phyloP scores from a whole-genome alignment of 177 flowering plant genomes.

The Vitis hybrid region DNA sequence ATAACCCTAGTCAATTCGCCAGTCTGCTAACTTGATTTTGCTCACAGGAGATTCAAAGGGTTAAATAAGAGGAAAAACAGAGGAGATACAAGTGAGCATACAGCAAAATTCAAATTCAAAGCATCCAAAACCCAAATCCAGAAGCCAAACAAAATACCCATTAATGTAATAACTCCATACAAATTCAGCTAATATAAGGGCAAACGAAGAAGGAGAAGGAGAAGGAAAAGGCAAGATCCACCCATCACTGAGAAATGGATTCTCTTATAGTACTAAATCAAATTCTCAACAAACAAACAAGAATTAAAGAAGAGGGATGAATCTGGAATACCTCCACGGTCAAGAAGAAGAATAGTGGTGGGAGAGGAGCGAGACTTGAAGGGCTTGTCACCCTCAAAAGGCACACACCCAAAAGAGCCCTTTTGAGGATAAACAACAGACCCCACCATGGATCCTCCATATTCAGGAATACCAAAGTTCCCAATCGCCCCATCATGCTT shows the following conservation, averaged over 20 bases:
- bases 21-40: too few relatives aligned
- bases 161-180: background rate
- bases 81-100: background rate
- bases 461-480: slow-evolving; percentile 82
- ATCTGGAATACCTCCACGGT: slow-evolving; percentile 73
- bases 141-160: background rate
- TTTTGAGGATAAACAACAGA: slow-evolving; percentile 56
- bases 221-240: background rate
- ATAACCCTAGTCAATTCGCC: too few relatives aligned
- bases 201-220: too few relatives aligned
- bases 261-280: background rate
- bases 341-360: slow-evolving; percentile 70
- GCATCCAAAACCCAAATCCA: background rate
- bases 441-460: slow-evolving; percentile 77
- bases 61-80: too few relatives aligned
- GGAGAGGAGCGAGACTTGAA: slow-evolving; percentile 46
- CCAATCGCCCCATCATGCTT: slow-evolving; percentile 77
- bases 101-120: background rate
- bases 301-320: background rate
- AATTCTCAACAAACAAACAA: background rate
- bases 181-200: too few relatives aligned
- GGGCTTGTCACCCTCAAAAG: slow-evolving; percentile 51
- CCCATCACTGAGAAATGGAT: background rate
- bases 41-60: too few relatives aligned
- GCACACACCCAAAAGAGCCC: slow-evolving; percentile 47